Conservation (phyloP, 2,329 filamentous ascomycete genomes). For the Penicillium frequentans region DNA sequence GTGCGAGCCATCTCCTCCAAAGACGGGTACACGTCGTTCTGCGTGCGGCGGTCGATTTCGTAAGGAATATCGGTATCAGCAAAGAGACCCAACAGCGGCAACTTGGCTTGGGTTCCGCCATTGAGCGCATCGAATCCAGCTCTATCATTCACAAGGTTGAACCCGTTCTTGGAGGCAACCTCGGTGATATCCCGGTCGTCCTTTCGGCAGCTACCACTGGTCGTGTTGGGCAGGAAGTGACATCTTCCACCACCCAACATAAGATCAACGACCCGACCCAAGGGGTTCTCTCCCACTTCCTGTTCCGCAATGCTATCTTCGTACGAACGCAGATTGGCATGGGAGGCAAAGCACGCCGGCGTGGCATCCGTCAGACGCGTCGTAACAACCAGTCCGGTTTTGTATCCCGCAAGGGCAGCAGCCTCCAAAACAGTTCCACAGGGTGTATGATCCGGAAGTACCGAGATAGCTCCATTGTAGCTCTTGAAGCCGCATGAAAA, state of each 20-base stretch:
- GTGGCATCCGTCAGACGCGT: slow-evolving; percentile 95
- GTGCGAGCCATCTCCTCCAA: slow-evolving; percentile 87
- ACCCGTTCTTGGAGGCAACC: slow-evolving; percentile 75
- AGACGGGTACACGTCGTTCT: slow-evolving; percentile 79
- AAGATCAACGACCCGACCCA: slow-evolving; percentile 85
- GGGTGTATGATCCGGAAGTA: slow-evolving; percentile 78
- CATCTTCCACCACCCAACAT: slow-evolving; percentile 92
- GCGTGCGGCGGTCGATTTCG: slow-evolving; percentile 82
- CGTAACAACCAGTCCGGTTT: slow-evolving; percentile 90
- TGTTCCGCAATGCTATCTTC: slow-evolving; percentile 92
- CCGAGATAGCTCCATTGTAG: slow-evolving; percentile 94
- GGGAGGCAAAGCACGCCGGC: slow-evolving; percentile 89
- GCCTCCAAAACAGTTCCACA: slow-evolving; percentile 94
- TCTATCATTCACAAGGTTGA: slow-evolving; percentile 73
- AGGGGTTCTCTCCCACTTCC: slow-evolving; percentile 81
- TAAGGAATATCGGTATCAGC: slow-evolving; percentile 82
- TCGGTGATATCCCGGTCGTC: slow-evolving; percentile 76
- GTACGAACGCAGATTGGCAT: slow-evolving; percentile 75
- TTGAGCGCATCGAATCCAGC: slow-evolving; percentile 73
- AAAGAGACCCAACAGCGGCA: slow-evolving; percentile 85
- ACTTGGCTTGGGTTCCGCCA: slow-evolving; percentile 63
- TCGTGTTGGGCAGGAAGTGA: slow-evolving; percentile 84
- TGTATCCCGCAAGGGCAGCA: slow-evolving; percentile 86
- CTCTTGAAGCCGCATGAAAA: slow-evolving; percentile 92
- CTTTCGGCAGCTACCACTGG: slow-evolving; percentile 74